Percentiles rank a stretch among this genome's conserved stretches.
These are phyloP conservation scores for Ambispora gerdemannii DNA, from an alignment of 192 early-diverging fungal species.

Conservation along the genomic window DNA sequence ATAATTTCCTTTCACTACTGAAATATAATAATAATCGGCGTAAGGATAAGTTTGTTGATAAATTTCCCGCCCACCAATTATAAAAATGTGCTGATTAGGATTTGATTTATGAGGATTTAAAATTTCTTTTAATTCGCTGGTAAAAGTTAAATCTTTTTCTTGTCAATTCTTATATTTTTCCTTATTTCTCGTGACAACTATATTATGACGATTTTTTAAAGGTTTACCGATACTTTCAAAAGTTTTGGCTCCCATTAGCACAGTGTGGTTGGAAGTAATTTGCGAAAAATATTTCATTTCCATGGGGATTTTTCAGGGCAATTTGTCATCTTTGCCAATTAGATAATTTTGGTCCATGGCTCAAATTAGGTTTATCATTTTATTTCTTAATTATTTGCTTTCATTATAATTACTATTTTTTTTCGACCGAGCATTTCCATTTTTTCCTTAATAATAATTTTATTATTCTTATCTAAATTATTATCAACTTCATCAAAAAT, in stretches of 20 bases:
- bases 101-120: conserved; percentile 3
- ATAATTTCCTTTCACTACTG: conserved; percentile 7
- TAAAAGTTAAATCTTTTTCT: conserved; percentile 14
- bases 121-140: neutral
- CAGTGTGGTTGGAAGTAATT: neutral
- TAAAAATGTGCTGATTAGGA: neutral
- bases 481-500: too few species aligned
- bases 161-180: conserved; percentile 7
- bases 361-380: conserved; percentile 15
- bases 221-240: conserved; percentile 11
- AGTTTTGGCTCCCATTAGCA: conserved; percentile 12
- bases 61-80: conserved; percentile 6
- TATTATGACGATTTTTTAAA: conserved; percentile 8
- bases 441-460: too few species aligned
- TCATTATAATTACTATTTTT: too few species aligned
- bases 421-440: too few species aligned
- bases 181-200: conserved; percentile 13
- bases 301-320: conserved; percentile 1
- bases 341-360: conserved; percentile 15
- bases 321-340: conserved; percentile 8
- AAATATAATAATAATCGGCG: conserved; percentile 12
- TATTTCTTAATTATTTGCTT: neutral
- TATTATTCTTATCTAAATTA: too few species aligned
- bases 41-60: conserved; percentile 8
- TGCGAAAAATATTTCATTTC: conserved; percentile 18